Evolutionary conservation across 257 asterid species (phyloP), one percentile per base, ranked within the genome.

Genomic region (Phtheirospermum japonicum): DNA sequence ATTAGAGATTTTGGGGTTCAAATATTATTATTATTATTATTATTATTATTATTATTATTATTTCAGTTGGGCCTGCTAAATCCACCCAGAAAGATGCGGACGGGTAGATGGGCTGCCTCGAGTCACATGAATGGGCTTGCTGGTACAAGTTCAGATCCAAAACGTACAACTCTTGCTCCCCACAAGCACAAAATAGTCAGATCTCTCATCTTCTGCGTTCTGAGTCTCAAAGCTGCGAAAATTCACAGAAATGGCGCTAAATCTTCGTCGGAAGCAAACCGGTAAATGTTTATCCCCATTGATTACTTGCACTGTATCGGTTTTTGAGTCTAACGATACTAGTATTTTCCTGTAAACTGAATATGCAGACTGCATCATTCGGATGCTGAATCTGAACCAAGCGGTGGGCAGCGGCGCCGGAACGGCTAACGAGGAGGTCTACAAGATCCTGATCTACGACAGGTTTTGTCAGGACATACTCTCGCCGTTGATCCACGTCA

Each of bases 321-420:
- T 53, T 60, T 40, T 50, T 16, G 13, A 34, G 30, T 54, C 19
- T 20, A 4, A 7, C 40, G 23, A 43, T 12, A 32, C 30, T 14
- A 19, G 13, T 56, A 32, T 59, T 43, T 61, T 23, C 3, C 19
- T 48, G 16, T n/a, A 34, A 62, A 11, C 4, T 54, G 56, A 63
- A 55, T 61, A 51, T 71, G 76, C 88, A 87, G 99, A 89, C 49
- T 87, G 94, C 85, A 87, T 93, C 46, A 74, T 86, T 48, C 88
- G 95, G 74, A 89, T 93, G 99, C 73, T 93, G 77, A 93, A 93
- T 84, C 96, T 93, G 79, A 93, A 89, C 73, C 99, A 93, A 42
- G 83, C 96, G 52, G 83, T 91, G 68, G 82, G 75, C 45, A 51
- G 55, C 49, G 76, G 84, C 19, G 74, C 76, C 18, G 99, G 94